Evolutionary conservation across 768 basidiomycete species (phyloP), one percentile per base, ranked within the genome.

Genomic region (Pulveroboletus sp.): DNA sequence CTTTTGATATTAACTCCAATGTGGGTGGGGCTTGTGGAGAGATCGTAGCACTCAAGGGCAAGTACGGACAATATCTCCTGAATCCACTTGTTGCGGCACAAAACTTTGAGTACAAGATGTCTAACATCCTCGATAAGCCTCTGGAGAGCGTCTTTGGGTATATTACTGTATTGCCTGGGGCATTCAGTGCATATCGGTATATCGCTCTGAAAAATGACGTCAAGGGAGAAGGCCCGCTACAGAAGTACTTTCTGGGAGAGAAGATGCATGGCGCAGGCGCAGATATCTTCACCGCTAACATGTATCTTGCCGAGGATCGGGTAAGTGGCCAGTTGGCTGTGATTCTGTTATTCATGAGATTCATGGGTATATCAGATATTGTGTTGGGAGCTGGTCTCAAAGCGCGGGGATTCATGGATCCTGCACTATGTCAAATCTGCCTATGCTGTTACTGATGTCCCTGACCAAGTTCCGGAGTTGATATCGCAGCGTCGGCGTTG

Each of bases 331-430:
- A 14, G 9, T 39, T 41, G 31, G 8, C 17, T 44, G 30, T 30
- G 28, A 47, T 46, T 8, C 26, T 0, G 11, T 26, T 10, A 41
- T 52, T 62, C 39, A 57, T 24, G n/a, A 36, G 43, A 41, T 52
- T 62, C 39, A 57, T 24, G n/a, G 38, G 43, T 44, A 66, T 57
- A 59, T 62, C 51, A 83, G 82, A 96, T 97, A 55, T 75, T 98
- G 2, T 97, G 94, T 67, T 97, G 93, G 93, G 94, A 97, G 66
- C 79, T 98, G 21, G 94, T 97, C 30, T 89, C 90, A n/a, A 98
- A 97, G 63, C 82, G 93, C 10, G 85, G 86, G 14, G 85, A 82
- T 3, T 76, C 88, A 24, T 97, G 95, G 95, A 82, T 89, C 39
- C 69, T 99, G 64, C 93, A 97, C 72, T 99, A 94, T 61, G 94